phyloP scores from a whole-genome alignment of 768 basidiomycete species.

The Kwoniella dejecticola region DNA sequence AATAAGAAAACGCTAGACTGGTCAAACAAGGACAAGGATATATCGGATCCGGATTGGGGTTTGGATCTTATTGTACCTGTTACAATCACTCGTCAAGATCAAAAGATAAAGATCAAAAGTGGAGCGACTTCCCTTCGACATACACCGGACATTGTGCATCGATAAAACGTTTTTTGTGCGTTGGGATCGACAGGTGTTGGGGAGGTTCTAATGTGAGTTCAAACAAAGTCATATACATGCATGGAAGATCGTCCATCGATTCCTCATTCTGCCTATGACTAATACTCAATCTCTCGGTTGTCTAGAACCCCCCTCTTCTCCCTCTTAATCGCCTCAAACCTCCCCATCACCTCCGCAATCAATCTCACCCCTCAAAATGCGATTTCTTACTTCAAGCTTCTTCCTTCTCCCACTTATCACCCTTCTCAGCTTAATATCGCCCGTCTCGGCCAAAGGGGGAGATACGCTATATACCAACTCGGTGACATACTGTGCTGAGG shows the following conservation, averaged over 20 bases:
- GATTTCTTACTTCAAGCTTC: conserved; percentile 8
- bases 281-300: too few species aligned
- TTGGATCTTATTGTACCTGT: conserved; percentile 12
- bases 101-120: conserved; percentile 6
- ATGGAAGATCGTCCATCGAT: not conserved
- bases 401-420: conserved; percentile 18
- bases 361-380: conserved; percentile 17
- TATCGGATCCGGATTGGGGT: too few species aligned
- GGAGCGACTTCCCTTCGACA: not conserved
- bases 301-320: too few species aligned
- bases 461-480: conserved; percentile 41
- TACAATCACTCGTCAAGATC: too few species aligned
- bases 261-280: not conserved
- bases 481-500: conserved; percentile 51
- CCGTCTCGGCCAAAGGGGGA: conserved; percentile 14
- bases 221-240: not conserved
- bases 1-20: too few species aligned
- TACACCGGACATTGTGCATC: not conserved
- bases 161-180: conserved; percentile 10
- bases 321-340: too few species aligned
- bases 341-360: too few species aligned
- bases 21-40: too few species aligned
- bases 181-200: not conserved
- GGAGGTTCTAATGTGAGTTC: not conserved
- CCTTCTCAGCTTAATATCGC: conserved; percentile 5